A percentile compares a stretch with the other conserved stretches of the same genome.
Evolutionary conservation across 257 asterid genomes (phyloP).

Genomic region (Fraxinus pennsylvanica): DNA sequence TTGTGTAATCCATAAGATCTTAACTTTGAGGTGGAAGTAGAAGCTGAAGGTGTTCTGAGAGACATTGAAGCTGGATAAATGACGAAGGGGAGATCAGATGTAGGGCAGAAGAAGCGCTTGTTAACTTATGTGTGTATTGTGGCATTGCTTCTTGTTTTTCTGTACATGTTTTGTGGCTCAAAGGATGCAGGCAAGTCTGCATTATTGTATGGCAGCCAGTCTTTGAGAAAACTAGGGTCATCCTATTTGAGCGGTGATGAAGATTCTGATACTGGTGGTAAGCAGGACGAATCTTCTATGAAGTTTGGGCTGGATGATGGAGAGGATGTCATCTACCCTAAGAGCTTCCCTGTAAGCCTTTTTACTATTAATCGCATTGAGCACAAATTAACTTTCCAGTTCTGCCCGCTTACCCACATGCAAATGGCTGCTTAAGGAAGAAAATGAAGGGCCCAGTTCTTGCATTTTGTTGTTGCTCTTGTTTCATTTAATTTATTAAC

Average conservation of each 20-base stretch:
- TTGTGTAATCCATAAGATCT: slow-evolving; percentile 27
- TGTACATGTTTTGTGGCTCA: slow-evolving; percentile 69
- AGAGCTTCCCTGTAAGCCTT: slow-evolving; percentile 79
- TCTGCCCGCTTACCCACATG: not conserved
- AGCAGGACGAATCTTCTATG: slow-evolving; percentile 50
- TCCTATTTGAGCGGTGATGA: slow-evolving; percentile 87
- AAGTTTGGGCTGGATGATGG: slow-evolving; percentile 66
- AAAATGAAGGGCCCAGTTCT: slow-evolving; percentile 5
- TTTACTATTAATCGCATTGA: slow-evolving; percentile 10
- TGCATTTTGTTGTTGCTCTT: slow-evolving; percentile 5
- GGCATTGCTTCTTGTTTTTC: slow-evolving; percentile 49
- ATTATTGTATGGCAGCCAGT: slow-evolving; percentile 78
- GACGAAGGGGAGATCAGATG: slow-evolving; percentile 80
- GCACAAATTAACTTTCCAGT: slow-evolving; percentile 15
- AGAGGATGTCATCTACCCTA: slow-evolving; percentile 52
- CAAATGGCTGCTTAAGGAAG: slow-evolving; percentile 5
- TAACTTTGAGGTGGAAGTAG: slow-evolving; percentile 24
- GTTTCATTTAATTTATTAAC: slow-evolving; percentile 20
- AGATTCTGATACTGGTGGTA: slow-evolving; percentile 64
- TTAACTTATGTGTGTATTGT: slow-evolving; percentile 52
- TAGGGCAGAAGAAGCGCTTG: slow-evolving; percentile 66
- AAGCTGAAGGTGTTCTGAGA: slow-evolving; percentile 28
- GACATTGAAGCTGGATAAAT: slow-evolving; percentile 40
- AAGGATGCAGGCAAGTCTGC: slow-evolving; percentile 80
- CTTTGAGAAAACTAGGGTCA: slow-evolving; percentile 81